phyloP scores from a whole-genome alignment of 177 flowering plant species.

The Vitis hybrid region DNA sequence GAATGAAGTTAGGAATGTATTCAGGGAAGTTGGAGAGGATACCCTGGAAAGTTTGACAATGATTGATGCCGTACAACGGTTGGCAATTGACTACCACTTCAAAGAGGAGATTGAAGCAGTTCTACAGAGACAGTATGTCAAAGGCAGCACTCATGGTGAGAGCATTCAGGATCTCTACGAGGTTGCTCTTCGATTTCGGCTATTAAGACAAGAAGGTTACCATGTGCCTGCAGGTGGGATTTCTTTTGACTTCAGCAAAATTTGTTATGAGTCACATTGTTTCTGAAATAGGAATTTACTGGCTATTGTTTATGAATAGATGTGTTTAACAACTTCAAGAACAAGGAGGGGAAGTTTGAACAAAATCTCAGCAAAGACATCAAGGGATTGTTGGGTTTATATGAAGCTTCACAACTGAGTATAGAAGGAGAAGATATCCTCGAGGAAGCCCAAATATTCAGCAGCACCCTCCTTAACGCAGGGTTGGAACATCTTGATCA shows the following conservation, averaged over 20 bases:
- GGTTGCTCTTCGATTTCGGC: neutral
- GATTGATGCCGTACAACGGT: conserved; percentile 23
- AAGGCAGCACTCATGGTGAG: neutral
- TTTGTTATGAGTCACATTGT: neutral
- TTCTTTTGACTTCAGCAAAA: neutral
- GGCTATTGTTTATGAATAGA: conserved; percentile 13
- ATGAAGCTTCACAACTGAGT: conserved; percentile 34
- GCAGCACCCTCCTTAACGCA: conserved; percentile 12
- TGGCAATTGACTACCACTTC: conserved; percentile 23
- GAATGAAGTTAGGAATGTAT: neutral
- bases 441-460: conserved; percentile 24
- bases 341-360: conserved; percentile 22
- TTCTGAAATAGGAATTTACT: neutral
- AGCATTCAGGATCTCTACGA: conserved; percentile 12
- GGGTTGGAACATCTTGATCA: neutral
- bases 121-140: neutral
- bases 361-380: conserved; percentile 14
- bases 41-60: neutral
- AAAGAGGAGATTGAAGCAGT: conserved; percentile 20
- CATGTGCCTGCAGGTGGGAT: conserved; percentile 5
- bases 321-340: conserved; percentile 28
- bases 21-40: neutral
- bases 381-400: conserved; percentile 25
- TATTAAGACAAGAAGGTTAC: neutral
- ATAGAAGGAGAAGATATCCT: neutral